Evolutionary conservation across 306 rosid species (phyloP).

Genomic region (Sicyos baderoa): DNA sequence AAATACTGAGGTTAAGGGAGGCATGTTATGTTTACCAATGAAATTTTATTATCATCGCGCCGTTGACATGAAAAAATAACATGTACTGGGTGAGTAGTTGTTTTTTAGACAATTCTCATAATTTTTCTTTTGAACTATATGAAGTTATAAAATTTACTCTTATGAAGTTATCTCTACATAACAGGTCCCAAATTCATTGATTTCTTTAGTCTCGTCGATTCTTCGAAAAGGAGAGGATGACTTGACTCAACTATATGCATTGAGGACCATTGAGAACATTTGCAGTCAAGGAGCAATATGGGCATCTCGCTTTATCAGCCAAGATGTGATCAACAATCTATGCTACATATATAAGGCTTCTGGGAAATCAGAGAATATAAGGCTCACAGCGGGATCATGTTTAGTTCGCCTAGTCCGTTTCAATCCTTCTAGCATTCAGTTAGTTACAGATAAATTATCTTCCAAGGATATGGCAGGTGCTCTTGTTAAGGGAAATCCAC

Average conservation of each 20-base stretch:
- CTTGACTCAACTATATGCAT: constrained; percentile 77
- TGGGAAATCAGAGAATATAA: constrained; percentile 87
- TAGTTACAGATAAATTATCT: constrained; percentile 66
- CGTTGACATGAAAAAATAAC: neutral
- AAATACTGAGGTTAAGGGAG: neutral
- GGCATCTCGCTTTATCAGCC: constrained; percentile 80
- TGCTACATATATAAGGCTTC: constrained; percentile 78
- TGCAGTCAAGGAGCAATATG: constrained; percentile 89
- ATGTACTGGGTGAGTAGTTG: neutral
- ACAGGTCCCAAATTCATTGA: constrained; percentile 82
- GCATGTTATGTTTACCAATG: neutral
- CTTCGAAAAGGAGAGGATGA: constrained; percentile 95
- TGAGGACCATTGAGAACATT: constrained; percentile 86
- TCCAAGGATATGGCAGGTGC: constrained; percentile 74
- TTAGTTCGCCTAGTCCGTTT: constrained; percentile 88
- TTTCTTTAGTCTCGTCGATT: constrained; percentile 68
- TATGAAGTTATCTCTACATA: constrained; percentile 12
- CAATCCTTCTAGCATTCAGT: constrained; percentile 65
- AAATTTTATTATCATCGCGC: neutral
- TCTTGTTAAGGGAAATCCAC: constrained; percentile 67
- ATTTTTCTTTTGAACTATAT: neutral
- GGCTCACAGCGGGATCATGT: constrained; percentile 97
- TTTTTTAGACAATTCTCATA: neutral
- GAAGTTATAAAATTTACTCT: neutral
- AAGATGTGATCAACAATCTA: constrained; percentile 69